Evolutionary conservation across 2,329 filamentous ascomycete species (phyloP).

Genomic region (Incumbomyces lentus): DNA sequence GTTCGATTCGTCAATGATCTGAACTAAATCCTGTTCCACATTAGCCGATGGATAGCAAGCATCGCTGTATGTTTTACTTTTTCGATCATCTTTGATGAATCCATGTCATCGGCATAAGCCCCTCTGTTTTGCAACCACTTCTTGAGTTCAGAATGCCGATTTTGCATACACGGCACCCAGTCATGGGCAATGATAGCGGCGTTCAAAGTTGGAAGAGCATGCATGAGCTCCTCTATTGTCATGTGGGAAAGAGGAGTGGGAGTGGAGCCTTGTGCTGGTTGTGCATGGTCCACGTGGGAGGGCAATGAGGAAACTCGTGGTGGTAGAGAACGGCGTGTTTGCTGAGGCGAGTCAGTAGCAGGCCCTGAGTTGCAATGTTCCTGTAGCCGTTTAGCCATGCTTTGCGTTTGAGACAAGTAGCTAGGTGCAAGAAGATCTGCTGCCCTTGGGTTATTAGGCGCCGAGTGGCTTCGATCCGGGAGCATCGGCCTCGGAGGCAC

Average conservation of each 20-base stretch:
- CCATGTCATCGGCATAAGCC: neutral
- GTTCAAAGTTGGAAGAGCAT: conserved; percentile 2
- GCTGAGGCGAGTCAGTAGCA: neutral
- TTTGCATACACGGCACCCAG: conserved; percentile 5
- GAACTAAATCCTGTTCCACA: neutral
- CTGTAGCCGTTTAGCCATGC: conserved; percentile 3
- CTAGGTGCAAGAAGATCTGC: neutral
- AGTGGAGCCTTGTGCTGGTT: neutral
- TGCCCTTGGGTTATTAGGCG: neutral
- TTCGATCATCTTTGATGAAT: neutral
- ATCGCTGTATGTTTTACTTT: neutral
- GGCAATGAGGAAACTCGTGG: conserved; percentile 5
- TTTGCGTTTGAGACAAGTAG: neutral
- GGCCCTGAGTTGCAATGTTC: neutral
- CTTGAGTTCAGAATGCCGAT: conserved; percentile 2
- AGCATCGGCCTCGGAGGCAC: neutral
- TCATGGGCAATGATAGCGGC: conserved; percentile 6
- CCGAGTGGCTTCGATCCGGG: neutral
- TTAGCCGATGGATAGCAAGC: neutral
- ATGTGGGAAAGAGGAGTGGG: conserved; percentile 4
- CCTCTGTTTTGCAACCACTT: neutral
- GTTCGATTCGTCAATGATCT: neutral
- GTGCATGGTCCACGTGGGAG: neutral
- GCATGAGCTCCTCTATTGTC: conserved; percentile 5
- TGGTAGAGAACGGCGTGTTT: neutral